Percentiles rank a stretch among this genome's conserved stretches.
phyloP scores from a whole-genome alignment of 495 filamentous ascomycete genomes.

The Penicillium mononematosum region DNA sequence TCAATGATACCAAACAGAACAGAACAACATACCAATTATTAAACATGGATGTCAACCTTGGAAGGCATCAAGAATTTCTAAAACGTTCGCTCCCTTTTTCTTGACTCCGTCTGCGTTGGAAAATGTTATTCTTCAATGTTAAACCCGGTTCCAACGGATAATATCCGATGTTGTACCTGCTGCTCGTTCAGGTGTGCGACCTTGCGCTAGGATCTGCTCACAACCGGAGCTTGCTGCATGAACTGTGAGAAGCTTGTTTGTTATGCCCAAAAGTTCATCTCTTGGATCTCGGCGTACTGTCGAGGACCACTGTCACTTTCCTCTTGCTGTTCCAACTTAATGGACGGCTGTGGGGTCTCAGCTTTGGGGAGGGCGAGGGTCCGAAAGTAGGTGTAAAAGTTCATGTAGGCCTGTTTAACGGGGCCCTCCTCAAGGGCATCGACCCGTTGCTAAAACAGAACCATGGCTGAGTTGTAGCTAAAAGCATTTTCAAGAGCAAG shows the following conservation, averaged over 20 bases:
- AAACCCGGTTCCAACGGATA: neutral
- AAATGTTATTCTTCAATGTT: conserved; percentile 8
- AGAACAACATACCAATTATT: too few relatives aligned
- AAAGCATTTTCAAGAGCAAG: neutral
- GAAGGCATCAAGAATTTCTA: too few relatives aligned
- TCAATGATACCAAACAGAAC: too few relatives aligned
- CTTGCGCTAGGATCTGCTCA: neutral
- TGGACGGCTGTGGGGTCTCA: neutral
- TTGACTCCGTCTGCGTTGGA: too few relatives aligned
- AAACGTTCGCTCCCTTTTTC: too few relatives aligned
- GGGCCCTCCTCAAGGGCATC: neutral
- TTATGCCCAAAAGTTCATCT: neutral
- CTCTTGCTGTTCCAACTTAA: neutral
- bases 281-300: neutral
- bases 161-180: too few relatives aligned
- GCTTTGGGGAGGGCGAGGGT: neutral
- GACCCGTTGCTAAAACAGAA: neutral
- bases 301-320: neutral
- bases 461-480: neutral
- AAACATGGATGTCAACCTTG: too few relatives aligned
- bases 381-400: neutral
- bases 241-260: neutral
- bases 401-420: neutral
- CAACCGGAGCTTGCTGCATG: neutral
- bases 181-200: too few relatives aligned